Evolutionary conservation across 1,139 yeast species (phyloP), one percentile per base, ranked within the genome.

Genomic region (Nakaseomyces kungkrabaensis): DNA sequence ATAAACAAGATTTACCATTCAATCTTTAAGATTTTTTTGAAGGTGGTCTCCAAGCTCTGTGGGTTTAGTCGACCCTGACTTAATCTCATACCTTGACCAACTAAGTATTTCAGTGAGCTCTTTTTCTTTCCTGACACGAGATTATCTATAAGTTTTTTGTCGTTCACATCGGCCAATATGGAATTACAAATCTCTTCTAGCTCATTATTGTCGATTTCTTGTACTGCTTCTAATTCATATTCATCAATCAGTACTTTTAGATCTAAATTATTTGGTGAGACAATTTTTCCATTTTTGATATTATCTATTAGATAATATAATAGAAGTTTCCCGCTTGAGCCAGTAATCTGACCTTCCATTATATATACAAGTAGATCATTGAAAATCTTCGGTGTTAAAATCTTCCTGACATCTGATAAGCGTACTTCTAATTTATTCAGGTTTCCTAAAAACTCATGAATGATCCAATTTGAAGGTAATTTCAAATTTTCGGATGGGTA

Each of bases 11-110:
- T 42, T 52, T 50, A 51, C 54, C 54, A 65, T 41, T 55, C 44
- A 4, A 57, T 53, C 24, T 52, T 44, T 38, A 59, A 45, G 32
- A 67, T 46, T 41, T 56, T 54, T 55, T 72, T 72, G 55, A 82
- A 73, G 50, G 67, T 70, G 13, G 60, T 55, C 51, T 75, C 76
- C 50, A 82, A 72, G n/a, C 67, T 63, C 4, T 68, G 67, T 0
- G 88, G 77, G 42, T 74, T 71, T 4, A 82, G 74, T 56, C 75
- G 79, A 2, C 96, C 96, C 54, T 81, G 82, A 1, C 87, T 77
- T 52, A 74, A 71, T 57, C 80, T 77, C 96, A 94, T 88, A 13
- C 89, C 95, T 61, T 79, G 79, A 0, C 97, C 98, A 3, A 92
- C 75, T 51, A 92, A 70, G 60, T 74, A 89, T 60, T 89, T 86